Evolutionary conservation across 108 stramenopile species (phyloP).

Genomic region (Epipyxis sp.): DNA sequence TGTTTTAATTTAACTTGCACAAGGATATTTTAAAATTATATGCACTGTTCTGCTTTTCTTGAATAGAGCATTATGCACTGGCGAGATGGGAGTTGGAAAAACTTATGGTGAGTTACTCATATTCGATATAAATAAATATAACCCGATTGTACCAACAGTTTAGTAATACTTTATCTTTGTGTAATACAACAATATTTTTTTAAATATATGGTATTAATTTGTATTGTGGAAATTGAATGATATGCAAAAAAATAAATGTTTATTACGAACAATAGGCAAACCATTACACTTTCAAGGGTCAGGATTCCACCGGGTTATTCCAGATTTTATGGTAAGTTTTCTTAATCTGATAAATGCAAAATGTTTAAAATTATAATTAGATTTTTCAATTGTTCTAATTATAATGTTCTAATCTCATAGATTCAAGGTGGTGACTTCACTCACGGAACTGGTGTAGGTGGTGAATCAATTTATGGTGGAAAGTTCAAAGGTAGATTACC

Average conservation of each 20-base stretch:
- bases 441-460: conserved; percentile 83
- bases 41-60: no score
- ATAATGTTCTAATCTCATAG: background rate
- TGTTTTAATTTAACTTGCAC: no score
- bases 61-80: conserved; percentile 84
- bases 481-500: conserved; percentile 83
- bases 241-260: no score
- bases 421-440: conserved; percentile 81
- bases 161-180: no score
- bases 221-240: no score
- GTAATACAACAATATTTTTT: no score
- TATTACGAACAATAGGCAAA: no score
- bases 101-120: no score
- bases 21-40: no score
- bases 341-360: background rate
- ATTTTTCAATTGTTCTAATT: background rate
- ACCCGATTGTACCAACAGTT: no score
- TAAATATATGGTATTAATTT: no score
- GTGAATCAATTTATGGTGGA: conserved; percentile 71
- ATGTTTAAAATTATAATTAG: background rate
- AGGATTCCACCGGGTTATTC: conserved; percentile 87
- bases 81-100: conserved; percentile 77
- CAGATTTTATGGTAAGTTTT: conserved; percentile 76
- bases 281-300: conserved; percentile 68
- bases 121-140: no score